Percentiles rank a stretch among this genome's conserved stretches.
Conservation (phyloP, 2,329 filamentous ascomycete species). For the Fusarium transvaalense region DNA sequence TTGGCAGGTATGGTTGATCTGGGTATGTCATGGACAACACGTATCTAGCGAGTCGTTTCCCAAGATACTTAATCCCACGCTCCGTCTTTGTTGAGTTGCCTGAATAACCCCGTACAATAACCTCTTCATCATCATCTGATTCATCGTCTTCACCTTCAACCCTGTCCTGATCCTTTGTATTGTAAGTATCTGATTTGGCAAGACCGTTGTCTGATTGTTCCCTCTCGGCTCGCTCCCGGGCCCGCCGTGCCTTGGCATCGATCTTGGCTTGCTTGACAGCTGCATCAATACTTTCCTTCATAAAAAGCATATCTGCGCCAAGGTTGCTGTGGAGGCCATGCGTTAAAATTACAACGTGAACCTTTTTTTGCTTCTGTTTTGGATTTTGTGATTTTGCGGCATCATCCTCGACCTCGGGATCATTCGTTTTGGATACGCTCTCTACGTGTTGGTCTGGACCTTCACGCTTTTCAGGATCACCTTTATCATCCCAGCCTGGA, state of each 20-base stretch:
- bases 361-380: constrained; percentile 78
- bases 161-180: constrained; percentile 44
- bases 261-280: constrained; percentile 79
- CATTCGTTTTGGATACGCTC: constrained; percentile 52
- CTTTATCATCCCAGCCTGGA: constrained; percentile 70
- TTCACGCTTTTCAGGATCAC: constrained; percentile 43
- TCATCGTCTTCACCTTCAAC: constrained; percentile 59
- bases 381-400: constrained; percentile 46
- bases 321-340: constrained; percentile 97
- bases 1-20: constrained; percentile 87
- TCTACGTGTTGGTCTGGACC: constrained; percentile 52
- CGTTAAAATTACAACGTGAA: constrained; percentile 92
- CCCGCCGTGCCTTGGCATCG: constrained; percentile 73
- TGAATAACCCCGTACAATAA: constrained; percentile 89
- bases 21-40: constrained; percentile 92
- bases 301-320: constrained; percentile 93
- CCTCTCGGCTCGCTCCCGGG: constrained; percentile 59
- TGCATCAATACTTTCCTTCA: constrained; percentile 97
- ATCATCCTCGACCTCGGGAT: constrained; percentile 47
- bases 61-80: constrained; percentile 95
- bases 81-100: constrained; percentile 94
- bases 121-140: constrained; percentile 79
- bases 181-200: constrained; percentile 27
- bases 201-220: constrained; percentile 12
- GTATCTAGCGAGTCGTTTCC: constrained; percentile 92